Base-by-base conservation (phyloP, 306 rosid genomes). In the Gastrolobium bilobum region DNA sequence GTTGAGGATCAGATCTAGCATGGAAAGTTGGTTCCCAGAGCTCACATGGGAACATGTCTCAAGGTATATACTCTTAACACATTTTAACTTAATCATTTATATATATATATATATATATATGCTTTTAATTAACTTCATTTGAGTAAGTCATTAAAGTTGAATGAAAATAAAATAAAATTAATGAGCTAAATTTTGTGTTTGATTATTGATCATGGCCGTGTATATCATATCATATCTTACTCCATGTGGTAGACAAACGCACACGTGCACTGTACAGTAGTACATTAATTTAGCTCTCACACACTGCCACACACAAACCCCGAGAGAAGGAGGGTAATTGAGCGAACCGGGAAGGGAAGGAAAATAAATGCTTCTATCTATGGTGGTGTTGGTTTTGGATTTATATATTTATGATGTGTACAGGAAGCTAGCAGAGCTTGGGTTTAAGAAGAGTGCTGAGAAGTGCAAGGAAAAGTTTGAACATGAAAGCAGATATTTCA, bases 11-110 rank as follows among this genome's bases (percentile, higher is more conserved):
- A 90, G 97, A 94, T 94, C 98, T 67, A 83, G 63, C 85, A 76
- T 88, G 88, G 93, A 92, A 53, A 84, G 74, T 87, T 90, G 90
- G 87, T 87, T 88, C 87, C 97, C 93, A 0, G 88, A 92, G 0
- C 87, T 90, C 90, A 85, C 91, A 65, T 92, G 98, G 98, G 94
- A 94, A 4, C 91, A 92, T 85, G 93, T 90, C 80, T 92, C 98
- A 46, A 88, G 98, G 98, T 93, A 91, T 8, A 0, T 7, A 31
- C 8, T 48, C n/a, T 4, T 5, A n/a, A 4, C 4, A 37, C 35
- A 20, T 20, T 20, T 20, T 20, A 20, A 20, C 26, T 20, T 20
- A 20, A 20, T 20, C 26, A 47, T 10, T 1, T 10, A 11, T 4
- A 14, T 70, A n/a, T 39, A n/a, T n/a, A n/a, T n/a, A n/a, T n/a